Conservation (phyloP, 805 yeast genomes). For the Kodamaea kaohsiungensis region DNA sequence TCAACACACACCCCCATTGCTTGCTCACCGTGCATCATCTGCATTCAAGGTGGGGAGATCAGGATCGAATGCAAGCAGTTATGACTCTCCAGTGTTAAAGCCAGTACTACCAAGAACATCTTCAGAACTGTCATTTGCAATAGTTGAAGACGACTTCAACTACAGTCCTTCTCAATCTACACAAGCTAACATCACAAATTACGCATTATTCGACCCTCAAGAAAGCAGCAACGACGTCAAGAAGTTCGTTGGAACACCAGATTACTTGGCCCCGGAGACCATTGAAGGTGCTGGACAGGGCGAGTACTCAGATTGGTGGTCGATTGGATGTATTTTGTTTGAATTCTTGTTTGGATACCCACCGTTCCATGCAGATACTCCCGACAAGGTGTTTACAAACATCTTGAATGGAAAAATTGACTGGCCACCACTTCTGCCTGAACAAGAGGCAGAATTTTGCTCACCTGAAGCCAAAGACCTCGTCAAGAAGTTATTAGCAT, state of each 20-base stretch:
- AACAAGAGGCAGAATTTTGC: constrained; percentile 54
- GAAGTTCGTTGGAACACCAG: constrained; percentile 95
- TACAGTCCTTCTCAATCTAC: constrained; percentile 27
- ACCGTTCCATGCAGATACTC: constrained; percentile 84
- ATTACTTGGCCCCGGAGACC: constrained; percentile 95
- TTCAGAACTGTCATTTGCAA: constrained; percentile 59
- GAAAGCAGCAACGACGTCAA: constrained; percentile 48
- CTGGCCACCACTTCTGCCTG: constrained; percentile 75
- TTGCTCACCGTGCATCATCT: constrained; percentile 11
- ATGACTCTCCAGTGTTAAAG: constrained; percentile 11
- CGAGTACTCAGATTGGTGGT: constrained; percentile 97
- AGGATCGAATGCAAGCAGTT: constrained; percentile 41
- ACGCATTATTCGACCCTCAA: constrained; percentile 76
- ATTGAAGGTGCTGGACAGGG: constrained; percentile 82
- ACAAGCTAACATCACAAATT: constrained; percentile 27
- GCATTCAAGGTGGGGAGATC: constrained; percentile 16
- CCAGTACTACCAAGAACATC: constrained; percentile 39
- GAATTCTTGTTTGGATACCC: constrained; percentile 93
- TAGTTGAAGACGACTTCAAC: constrained; percentile 51
- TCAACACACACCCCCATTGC: constrained; percentile 9
- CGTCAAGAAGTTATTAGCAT: constrained; percentile 58
- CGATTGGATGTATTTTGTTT: constrained; percentile 91
- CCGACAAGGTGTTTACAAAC: constrained; percentile 79
- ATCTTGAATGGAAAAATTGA: constrained; percentile 72
- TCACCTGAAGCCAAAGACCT: constrained; percentile 73